A percentile compares a stretch with the other conserved stretches of the same genome.
Evolutionary conservation across 225 moss, liverwort and hornwort species (phyloP).

Genomic region (Takakia lepidozioides): DNA sequence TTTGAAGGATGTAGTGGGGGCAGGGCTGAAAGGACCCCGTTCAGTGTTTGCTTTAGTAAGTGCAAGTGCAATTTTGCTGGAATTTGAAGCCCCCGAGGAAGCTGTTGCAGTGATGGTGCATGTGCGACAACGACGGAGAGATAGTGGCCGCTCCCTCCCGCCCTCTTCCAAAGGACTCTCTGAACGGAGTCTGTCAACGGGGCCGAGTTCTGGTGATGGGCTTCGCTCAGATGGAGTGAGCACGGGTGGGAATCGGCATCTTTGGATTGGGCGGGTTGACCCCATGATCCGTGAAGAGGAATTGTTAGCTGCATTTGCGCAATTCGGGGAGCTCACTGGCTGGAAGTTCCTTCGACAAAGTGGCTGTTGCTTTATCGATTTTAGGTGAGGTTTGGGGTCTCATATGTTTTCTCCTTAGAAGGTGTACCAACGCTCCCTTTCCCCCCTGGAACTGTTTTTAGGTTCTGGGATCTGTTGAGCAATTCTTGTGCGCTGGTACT

Average conservation of each 20-base stretch:
- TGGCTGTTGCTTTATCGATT: conserved; percentile 98
- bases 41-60: conserved; percentile 83
- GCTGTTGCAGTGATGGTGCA: conserved; percentile 76
- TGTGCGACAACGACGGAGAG: conserved; percentile 82
- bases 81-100: conserved; percentile 80
- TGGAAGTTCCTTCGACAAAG: conserved; percentile 96
- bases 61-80: conserved; percentile 88
- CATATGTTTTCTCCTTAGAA: too few relatives aligned
- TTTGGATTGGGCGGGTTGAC: conserved; percentile 97
- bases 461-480: too few relatives aligned
- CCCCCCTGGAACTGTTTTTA: too few relatives aligned
- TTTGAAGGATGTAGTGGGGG: conserved; percentile 73
- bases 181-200: conserved; percentile 32
- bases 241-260: conserved; percentile 70
- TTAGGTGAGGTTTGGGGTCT: conserved; percentile 49
- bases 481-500: too few relatives aligned
- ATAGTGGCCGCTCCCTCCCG: conserved; percentile 49
- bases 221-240: conserved; percentile 43
- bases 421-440: too few relatives aligned
- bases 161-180: conserved; percentile 20
- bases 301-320: conserved; percentile 62
- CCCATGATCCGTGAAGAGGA: conserved; percentile 81
- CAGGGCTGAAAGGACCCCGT: conserved; percentile 78
- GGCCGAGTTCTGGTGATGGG: conserved; percentile 31
- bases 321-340: conserved; percentile 82